phyloP scores from a whole-genome alignment of 805 yeast genomes.

The Metschnikowia lachancei region DNA sequence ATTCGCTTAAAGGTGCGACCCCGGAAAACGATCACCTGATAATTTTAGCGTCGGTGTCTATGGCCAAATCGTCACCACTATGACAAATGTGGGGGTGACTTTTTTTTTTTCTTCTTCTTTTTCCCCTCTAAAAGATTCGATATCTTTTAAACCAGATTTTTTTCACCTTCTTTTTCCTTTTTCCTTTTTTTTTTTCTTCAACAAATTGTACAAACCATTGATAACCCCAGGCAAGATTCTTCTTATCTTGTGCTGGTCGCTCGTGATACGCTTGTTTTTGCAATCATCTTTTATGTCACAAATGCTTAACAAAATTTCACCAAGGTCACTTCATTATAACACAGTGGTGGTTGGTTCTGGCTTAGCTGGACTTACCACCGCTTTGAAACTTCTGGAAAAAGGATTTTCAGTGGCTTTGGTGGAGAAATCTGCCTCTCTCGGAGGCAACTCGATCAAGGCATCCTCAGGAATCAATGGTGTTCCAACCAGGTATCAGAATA shows the following conservation, averaged over 20 bases:
- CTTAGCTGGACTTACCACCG: constrained; percentile 52
- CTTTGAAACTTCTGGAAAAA: constrained; percentile 35
- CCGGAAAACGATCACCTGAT: constrained; percentile 3
- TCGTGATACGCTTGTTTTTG: constrained; percentile 3
- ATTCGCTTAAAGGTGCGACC: constrained; percentile 4
- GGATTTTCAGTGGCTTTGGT: constrained; percentile 44
- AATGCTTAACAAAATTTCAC: constrained; percentile 1
- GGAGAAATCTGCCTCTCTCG: constrained; percentile 49
- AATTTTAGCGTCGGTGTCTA: not conserved
- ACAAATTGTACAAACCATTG: not conserved
- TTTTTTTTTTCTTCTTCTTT: not conserved
- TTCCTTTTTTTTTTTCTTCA: not conserved
- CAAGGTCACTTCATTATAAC: constrained; percentile 5
- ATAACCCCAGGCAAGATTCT: constrained; percentile 5
- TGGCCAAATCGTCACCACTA: too few species aligned
- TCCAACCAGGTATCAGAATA: constrained; percentile 28
- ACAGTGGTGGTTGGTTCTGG: constrained; percentile 53
- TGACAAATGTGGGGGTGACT: not conserved
- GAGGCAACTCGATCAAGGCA: constrained; percentile 62
- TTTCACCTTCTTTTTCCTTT: not conserved
- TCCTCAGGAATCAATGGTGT: constrained; percentile 58
- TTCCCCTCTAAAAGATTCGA: too few species aligned
- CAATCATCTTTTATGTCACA: constrained; percentile 4
- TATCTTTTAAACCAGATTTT: too few species aligned
- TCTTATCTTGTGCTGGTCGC: constrained; percentile 7